Evolutionary conservation across 2,329 filamentous ascomycete genomes (phyloP), one percentile per base, ranked within the genome.

Genomic region (Sordariomycetes sp.): DNA sequence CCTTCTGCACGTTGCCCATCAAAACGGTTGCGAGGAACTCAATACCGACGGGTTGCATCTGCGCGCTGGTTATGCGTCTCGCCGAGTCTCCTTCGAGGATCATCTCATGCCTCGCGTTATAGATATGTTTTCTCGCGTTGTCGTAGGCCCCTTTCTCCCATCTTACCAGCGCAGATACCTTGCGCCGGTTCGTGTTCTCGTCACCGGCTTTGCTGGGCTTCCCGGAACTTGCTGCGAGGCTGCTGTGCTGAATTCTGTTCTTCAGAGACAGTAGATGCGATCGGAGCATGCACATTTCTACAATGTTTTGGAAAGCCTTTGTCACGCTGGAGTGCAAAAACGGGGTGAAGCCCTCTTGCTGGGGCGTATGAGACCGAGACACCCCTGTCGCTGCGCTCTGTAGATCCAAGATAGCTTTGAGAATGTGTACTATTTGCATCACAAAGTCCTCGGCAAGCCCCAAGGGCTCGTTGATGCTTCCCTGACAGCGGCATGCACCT

Each of bases 271-370:
- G 34, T 14, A 23, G 23, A 12, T 39, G 36, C 6, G 40, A 31
- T 16, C 32, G 34, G 17, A 39, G 21, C 4, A 45, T 26, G 21
- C 35, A 39, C 15, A 39, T 17, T 26, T 30, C 19, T 9, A 46
- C 11, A 6, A 46, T 25, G 21, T 38, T 27, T 30, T 42, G 37
- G 18, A 45, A 46, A 9, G 42, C 44, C 12, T 41, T 20, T 10
- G 45, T 39, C 4, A 46, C 33, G 8, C 34, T 45, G 16, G 25
- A 41, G 10, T 41, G 40, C 2, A 46, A n/a, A n/a, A n/a, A n/a
- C n/a, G 26, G 17, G 37, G 40, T 5, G 40, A 38, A 12, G 35
- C 32, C 24, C 10, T 20, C 18, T 23, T 25, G 12, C 25, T 19
- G 9, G 21, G 20, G 15, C 25, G 10, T n/a, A n/a, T n/a, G n/a